Conservation (phyloP, 257 asterid genomes). For the Solanum ossicruentum region DNA sequence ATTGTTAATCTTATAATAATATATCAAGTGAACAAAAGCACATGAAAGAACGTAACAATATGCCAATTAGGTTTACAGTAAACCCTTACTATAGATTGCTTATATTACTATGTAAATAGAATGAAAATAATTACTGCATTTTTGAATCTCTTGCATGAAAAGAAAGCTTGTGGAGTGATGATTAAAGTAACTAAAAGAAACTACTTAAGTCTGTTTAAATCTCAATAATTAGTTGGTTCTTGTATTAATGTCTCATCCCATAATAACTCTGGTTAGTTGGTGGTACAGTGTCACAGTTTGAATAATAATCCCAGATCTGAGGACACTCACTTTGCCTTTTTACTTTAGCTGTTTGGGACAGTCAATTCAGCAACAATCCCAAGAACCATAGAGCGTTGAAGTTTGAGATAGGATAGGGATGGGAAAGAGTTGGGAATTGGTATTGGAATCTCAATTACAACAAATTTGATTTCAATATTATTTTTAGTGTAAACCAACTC, state of each 20-base stretch:
- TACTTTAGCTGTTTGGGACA: neutral
- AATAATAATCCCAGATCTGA: slow-evolving; percentile 20
- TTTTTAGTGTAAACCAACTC: too few relatives aligned
- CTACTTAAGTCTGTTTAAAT: neutral
- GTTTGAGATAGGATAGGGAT: neutral
- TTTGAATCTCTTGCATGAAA: neutral
- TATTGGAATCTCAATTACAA: neutral
- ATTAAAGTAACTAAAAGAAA: neutral
- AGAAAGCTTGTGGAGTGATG: neutral
- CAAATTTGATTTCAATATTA: too few relatives aligned
- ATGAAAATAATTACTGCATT: too few relatives aligned
- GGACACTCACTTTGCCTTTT: neutral
- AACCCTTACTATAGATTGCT: too few relatives aligned
- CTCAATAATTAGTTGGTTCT: neutral
- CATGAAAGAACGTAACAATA: too few relatives aligned
- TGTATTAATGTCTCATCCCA: neutral
- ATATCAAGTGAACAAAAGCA: too few relatives aligned
- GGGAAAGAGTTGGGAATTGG: neutral
- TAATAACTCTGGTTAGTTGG: neutral
- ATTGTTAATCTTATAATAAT: too few relatives aligned
- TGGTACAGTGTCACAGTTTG: neutral
- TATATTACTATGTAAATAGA: too few relatives aligned
- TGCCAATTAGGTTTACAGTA: too few relatives aligned
- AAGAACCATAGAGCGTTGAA: slow-evolving; percentile 15
- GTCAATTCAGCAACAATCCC: slow-evolving; percentile 13